These are phyloP conservation scores for Thuja plicata DNA, from an alignment of 83 land plant species.

Conservation along the genomic window DNA sequence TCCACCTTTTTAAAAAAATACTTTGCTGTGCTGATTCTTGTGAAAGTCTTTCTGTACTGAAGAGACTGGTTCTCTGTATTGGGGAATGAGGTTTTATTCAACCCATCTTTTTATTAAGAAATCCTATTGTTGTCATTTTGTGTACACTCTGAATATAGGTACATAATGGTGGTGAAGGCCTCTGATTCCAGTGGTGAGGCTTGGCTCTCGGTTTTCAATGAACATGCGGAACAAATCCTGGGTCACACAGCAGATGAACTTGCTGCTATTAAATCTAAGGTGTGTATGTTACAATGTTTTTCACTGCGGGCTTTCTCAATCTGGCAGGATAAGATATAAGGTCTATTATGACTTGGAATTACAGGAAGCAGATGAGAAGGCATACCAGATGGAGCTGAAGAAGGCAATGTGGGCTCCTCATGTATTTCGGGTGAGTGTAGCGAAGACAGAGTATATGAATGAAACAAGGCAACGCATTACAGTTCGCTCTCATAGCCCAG, in stretches of 20 bases:
- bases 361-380: slow-evolving; percentile 64
- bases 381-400: slow-evolving; percentile 59
- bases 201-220: slow-evolving; percentile 88
- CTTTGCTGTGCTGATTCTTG: neutral
- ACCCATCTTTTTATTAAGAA: neutral
- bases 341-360: neutral
- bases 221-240: slow-evolving; percentile 86
- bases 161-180: slow-evolving; percentile 78
- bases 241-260: slow-evolving; percentile 87
- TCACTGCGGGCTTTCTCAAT: neutral
- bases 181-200: slow-evolving; percentile 86
- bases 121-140: neutral
- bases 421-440: slow-evolving; percentile 74
- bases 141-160: slow-evolving; percentile 44
- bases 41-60: neutral
- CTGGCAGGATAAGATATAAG: neutral
- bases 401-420: slow-evolving; percentile 79
- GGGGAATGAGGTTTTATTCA: neutral
- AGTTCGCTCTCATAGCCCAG: slow-evolving; percentile 49
- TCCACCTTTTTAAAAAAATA: neutral
- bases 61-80: neutral
- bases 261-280: slow-evolving; percentile 72
- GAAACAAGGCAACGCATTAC: slow-evolving; percentile 96
- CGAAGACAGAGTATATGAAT: slow-evolving; percentile 76
- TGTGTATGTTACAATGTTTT: slow-evolving; percentile 29